Evolutionary conservation across 208 protist species (phyloP), one percentile per base, ranked within the genome.

Genomic region (Acanthamoeba castellanii): DNA sequence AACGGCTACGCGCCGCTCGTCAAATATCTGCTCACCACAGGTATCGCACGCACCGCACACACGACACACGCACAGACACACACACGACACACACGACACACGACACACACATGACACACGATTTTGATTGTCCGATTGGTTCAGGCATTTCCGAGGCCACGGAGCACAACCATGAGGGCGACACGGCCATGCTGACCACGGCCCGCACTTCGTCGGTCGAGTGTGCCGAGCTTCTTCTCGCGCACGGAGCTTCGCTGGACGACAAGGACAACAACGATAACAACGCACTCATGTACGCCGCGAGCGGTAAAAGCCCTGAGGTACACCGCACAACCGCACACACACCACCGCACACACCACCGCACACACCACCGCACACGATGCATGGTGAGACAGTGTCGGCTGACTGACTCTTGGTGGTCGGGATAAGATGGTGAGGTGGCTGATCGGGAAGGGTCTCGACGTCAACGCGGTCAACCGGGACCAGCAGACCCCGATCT

Each of bases 221-320:
- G 32, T 87, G 78, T 42, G 78, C 78, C 4, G 78, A 87, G 50
- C 78, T 87, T 3, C 32, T 87, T 16, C 78, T 87, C n/a, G 78
- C 78, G 22, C 78, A 87, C 52, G 78, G 78, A 2, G 78, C 78
- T 9, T 87, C 78, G 27, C 78, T 87, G 20, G 0, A 87, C 52
- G 78, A 87, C 6, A 16, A 42, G 47, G 78, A 87, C 78, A 11
- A 55, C 20, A 18, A 87, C 22, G 27, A 11, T 8, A 87, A 47
- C 47, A 87, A 87, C 78, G 78, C 32, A 1, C 78, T 87, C 78
- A 87, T 87, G 78, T 87, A 42, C 32, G 78, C 78, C 78, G 42
- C 78, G 22, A 87, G 78, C 78, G 78, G 78, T 2, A 87, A 87
- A 25, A 87, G 61, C 32, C 78, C 78, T n/a, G 78, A 87, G 76